Conservation (phyloP, 768 basidiomycete genomes). For the Lactifluus pinguis region DNA sequence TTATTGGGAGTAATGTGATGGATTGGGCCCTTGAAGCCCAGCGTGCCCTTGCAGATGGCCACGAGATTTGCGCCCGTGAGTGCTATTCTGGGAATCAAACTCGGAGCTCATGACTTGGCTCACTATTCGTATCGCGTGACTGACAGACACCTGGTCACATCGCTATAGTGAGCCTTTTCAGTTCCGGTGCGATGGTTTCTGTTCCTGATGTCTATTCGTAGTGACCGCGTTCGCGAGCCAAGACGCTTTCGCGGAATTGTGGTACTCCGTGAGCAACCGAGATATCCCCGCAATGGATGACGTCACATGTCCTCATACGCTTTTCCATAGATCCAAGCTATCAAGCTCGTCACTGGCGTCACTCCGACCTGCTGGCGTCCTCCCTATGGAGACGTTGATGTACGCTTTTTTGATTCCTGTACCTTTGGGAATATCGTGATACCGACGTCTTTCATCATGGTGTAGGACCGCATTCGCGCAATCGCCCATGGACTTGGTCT, state of each 20-base stretch:
- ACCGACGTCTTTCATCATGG: no score
- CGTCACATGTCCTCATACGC: not conserved
- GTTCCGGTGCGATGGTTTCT: not conserved
- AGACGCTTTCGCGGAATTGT: slow-evolving; percentile 69
- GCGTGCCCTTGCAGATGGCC: slow-evolving; percentile 44
- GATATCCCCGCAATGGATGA: not conserved
- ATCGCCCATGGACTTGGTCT: slow-evolving; percentile 61
- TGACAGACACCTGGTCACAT: slow-evolving; percentile 42
- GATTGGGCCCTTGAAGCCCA: slow-evolving; percentile 49
- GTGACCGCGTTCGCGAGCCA: slow-evolving; percentile 54
- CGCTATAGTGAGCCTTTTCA: slow-evolving; percentile 29
- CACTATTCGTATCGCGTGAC: not conserved
- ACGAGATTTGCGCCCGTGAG: slow-evolving; percentile 49
- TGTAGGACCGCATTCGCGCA: slow-evolving; percentile 54
- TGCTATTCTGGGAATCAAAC: slow-evolving; percentile 15
- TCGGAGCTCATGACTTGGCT: no score
- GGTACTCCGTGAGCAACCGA: slow-evolving; percentile 43
- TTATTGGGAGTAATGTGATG: slow-evolving; percentile 49
- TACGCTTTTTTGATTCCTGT: not conserved
- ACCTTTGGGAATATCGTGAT: not conserved
- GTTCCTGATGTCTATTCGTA: slow-evolving; percentile 17
- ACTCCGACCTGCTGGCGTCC: slow-evolving; percentile 56
- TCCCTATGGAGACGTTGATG: slow-evolving; percentile 59
- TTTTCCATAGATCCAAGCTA: slow-evolving; percentile 35
- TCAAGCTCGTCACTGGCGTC: slow-evolving; percentile 45